phyloP scores from a whole-genome alignment of 345 rosid genomes.

The Dipteronia dyeriana region DNA sequence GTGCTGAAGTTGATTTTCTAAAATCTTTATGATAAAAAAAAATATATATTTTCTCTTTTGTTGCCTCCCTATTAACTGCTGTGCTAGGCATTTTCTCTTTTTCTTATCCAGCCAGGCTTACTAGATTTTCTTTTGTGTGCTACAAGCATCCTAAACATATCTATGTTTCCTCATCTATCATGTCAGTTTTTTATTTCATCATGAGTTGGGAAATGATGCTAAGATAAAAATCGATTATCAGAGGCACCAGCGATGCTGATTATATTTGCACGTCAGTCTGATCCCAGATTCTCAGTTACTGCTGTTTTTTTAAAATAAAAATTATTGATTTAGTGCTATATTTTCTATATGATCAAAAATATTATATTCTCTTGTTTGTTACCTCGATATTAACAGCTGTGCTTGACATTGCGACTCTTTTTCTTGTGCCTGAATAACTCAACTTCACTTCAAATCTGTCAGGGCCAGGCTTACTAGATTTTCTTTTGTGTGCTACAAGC shows the following conservation, averaged over 20 bases:
- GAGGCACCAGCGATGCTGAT: slow-evolving; percentile 33
- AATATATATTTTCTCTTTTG: neutral
- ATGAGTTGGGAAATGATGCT: slow-evolving; percentile 27
- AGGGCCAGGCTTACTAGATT: neutral
- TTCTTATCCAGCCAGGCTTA: neutral
- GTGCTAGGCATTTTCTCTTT: neutral
- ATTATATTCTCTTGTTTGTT: neutral
- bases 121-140: neutral
- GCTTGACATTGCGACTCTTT: neutral
- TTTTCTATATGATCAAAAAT: slow-evolving; percentile 36
- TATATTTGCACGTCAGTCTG: slow-evolving; percentile 50
- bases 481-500: neutral
- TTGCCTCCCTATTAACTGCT: neutral
- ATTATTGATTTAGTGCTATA: neutral
- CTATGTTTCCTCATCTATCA: neutral
- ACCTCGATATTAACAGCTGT: neutral
- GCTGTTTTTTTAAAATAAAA: neutral
- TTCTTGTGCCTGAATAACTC: neutral
- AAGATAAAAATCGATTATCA: slow-evolving; percentile 5
- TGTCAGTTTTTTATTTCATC: neutral
- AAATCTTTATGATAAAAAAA: slow-evolving; percentile 34
- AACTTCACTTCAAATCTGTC: neutral
- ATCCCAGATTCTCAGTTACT: slow-evolving; percentile 21
- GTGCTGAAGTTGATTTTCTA: too few species aligned
- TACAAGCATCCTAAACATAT: neutral